A percentile compares a stretch with the other conserved stretches of the same genome.
These are phyloP conservation scores for Cichorium intybus DNA, from an alignment of 140 eudicot genomes.

Conservation along the genomic window DNA sequence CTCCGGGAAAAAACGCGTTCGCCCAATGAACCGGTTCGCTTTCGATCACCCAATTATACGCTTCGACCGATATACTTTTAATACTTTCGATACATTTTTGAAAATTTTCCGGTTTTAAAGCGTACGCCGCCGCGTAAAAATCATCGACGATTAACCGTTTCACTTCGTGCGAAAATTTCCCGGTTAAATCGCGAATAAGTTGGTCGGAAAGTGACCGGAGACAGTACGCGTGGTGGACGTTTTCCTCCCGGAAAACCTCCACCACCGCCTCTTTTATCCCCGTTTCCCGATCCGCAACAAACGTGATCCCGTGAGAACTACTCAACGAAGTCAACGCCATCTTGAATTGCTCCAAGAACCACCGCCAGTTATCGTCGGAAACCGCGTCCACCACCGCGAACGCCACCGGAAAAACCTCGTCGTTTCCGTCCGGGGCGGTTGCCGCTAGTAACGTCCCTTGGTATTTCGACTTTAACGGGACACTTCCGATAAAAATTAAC, in stretches of 20 bases:
- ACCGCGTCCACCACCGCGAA: slow-evolving; percentile 82
- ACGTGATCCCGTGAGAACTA: slow-evolving; percentile 45
- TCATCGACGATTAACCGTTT: slow-evolving; percentile 77
- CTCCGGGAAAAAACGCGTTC: slow-evolving; percentile 67
- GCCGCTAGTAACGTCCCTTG: slow-evolving; percentile 91
- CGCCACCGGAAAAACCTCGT: slow-evolving; percentile 87
- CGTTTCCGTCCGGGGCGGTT: slow-evolving; percentile 87
- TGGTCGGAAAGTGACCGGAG: slow-evolving; percentile 64
- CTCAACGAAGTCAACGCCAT: slow-evolving; percentile 53
- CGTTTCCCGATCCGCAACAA: slow-evolving; percentile 76
- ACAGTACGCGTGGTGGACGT: slow-evolving; percentile 69
- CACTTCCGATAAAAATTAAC: slow-evolving; percentile 69
- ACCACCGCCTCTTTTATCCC: slow-evolving; percentile 71
- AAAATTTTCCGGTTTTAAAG: slow-evolving; percentile 61
- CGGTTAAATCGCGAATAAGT: slow-evolving; percentile 66
- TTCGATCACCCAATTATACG: slow-evolving; percentile 74
- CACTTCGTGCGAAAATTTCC: slow-evolving; percentile 81
- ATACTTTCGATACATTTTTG: slow-evolving; percentile 56
- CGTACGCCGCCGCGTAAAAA: slow-evolving; percentile 72
- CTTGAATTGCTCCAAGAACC: slow-evolving; percentile 80
- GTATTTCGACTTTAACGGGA: slow-evolving; percentile 75
- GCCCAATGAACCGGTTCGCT: slow-evolving; percentile 87
- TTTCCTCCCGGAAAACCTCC: slow-evolving; percentile 51
- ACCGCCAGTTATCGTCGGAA: slow-evolving; percentile 78
- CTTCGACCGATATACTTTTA: slow-evolving; percentile 69